Evolutionary conservation across 2,329 filamentous ascomycete genomes (phyloP).

Genomic region (Arthrobotrys sphaeroides): DNA sequence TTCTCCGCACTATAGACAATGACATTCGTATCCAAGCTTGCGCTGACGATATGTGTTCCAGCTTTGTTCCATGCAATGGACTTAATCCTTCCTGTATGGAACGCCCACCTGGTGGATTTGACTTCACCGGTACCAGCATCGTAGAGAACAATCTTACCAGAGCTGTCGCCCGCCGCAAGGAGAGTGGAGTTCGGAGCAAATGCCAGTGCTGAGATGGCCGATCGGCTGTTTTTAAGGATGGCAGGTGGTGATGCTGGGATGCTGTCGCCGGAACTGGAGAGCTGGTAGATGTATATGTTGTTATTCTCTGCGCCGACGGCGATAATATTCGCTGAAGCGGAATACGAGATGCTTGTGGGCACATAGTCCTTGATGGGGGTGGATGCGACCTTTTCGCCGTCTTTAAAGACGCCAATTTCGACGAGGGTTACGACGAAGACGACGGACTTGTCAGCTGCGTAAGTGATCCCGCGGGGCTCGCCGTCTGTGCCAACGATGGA

Average conservation of each 20-base stretch:
- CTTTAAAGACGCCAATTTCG: slow-evolving; percentile 65
- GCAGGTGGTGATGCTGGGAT: slow-evolving; percentile 65
- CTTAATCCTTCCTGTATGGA: slow-evolving; percentile 75
- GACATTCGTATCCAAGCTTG: slow-evolving; percentile 87
- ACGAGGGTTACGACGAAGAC: slow-evolving; percentile 70
- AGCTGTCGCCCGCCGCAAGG: slow-evolving; percentile 82
- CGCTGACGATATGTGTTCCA: slow-evolving; percentile 81
- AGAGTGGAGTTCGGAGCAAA: slow-evolving; percentile 82
- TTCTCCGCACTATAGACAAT: slow-evolving; percentile 88
- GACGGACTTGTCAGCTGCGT: slow-evolving; percentile 64
- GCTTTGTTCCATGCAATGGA: slow-evolving; percentile 79
- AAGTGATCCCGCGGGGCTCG: slow-evolving; percentile 80
- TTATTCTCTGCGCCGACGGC: slow-evolving; percentile 82
- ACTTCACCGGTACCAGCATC: slow-evolving; percentile 72
- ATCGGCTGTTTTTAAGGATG: slow-evolving; percentile 74
- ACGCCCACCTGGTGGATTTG: slow-evolving; percentile 81
- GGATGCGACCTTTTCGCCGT: slow-evolving; percentile 70
- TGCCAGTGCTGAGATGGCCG: slow-evolving; percentile 77
- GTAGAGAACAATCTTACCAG: slow-evolving; percentile 89
- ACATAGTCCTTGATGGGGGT: slow-evolving; percentile 70
- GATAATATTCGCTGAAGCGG: slow-evolving; percentile 63
- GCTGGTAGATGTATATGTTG: slow-evolving; percentile 76
- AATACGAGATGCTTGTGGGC: slow-evolving; percentile 70
- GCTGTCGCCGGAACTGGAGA: slow-evolving; percentile 67
- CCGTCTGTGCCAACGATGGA: slow-evolving; percentile 46